A percentile compares a stretch with the other conserved stretches of the same genome.
Conservation (phyloP, 2,329 filamentous ascomycete genomes). For the Diaporthe sp. region DNA sequence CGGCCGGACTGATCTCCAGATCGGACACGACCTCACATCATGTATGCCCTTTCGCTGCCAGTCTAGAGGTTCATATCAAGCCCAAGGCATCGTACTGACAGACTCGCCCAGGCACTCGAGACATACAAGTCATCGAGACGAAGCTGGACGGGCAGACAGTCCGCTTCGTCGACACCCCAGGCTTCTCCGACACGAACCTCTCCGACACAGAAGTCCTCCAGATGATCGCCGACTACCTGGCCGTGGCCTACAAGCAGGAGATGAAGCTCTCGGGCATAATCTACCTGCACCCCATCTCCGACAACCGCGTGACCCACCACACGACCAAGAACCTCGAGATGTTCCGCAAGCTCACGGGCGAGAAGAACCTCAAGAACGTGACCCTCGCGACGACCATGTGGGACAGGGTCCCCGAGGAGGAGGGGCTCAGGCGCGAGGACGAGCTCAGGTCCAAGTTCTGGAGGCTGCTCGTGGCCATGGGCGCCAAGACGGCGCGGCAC, state of each 20-base stretch:
- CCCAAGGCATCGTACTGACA: neutral
- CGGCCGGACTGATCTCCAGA: conserved; percentile 49
- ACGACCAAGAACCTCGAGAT: conserved; percentile 57
- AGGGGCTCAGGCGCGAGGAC: conserved; percentile 47
- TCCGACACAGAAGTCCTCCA: conserved; percentile 60
- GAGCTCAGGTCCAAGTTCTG: conserved; percentile 56
- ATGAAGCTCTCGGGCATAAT: conserved; percentile 58
- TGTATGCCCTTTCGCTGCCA: conserved; percentile 44
- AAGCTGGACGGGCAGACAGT: conserved; percentile 48
- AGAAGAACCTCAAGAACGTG: conserved; percentile 56
- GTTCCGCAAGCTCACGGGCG: conserved; percentile 60
- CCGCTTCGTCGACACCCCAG: conserved; percentile 60
- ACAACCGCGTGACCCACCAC: conserved; percentile 57
- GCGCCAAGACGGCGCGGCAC: conserved; percentile 48
- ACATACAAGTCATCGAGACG: conserved; percentile 49
- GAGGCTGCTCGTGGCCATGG: conserved; percentile 51
- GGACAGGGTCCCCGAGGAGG: conserved; percentile 51
- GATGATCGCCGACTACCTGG: conserved; percentile 57
- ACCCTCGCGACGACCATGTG: conserved; percentile 60
- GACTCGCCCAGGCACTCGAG: conserved; percentile 47
- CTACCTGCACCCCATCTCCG: conserved; percentile 61
- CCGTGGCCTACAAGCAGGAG: conserved; percentile 48
- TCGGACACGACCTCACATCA: conserved; percentile 52
- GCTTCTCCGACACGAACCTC: conserved; percentile 60
- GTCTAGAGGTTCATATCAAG: too few species aligned